Evolutionary conservation across 805 yeast genomes (phyloP).

Genomic region (Suhomyces faveliae): DNA sequence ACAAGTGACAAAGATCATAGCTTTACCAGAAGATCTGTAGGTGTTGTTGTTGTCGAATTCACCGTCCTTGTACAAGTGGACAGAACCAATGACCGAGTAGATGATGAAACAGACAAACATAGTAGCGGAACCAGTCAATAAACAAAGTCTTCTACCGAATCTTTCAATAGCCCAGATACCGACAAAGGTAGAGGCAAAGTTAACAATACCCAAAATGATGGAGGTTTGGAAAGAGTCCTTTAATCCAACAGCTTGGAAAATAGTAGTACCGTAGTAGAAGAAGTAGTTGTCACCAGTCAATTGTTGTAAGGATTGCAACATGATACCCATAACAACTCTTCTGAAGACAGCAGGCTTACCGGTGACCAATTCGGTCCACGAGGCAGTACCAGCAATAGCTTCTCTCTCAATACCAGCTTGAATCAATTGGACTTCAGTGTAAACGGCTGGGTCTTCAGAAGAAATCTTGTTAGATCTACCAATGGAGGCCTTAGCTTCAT

Average conservation of each 20-base stretch:
- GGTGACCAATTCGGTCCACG: constrained; percentile 25
- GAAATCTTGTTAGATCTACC: constrained; percentile 25
- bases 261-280: constrained; percentile 64
- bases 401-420: constrained; percentile 31
- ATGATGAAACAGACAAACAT: constrained; percentile 28
- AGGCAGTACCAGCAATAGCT: constrained; percentile 25
- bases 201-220: constrained; percentile 55
- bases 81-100: constrained; percentile 24
- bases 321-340: constrained; percentile 24
- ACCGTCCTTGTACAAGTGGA: constrained; percentile 17
- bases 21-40: constrained; percentile 26
- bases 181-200: constrained; percentile 53
- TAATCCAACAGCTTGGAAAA: constrained; percentile 58
- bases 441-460: constrained; percentile 24
- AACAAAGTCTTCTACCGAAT: constrained; percentile 52
- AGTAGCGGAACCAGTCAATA: constrained; percentile 46
- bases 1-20: constrained; percentile 29
- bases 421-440: constrained; percentile 25
- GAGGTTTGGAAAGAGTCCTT: constrained; percentile 58
- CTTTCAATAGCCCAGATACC: constrained; percentile 54
- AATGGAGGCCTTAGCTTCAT: constrained; percentile 26
- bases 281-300: constrained; percentile 64
- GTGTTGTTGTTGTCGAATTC: constrained; percentile 18
- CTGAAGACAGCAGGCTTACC: constrained; percentile 28
- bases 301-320: constrained; percentile 50